A percentile compares a stretch with the other conserved stretches of the same genome.
Conservation (phyloP, 2,329 filamentous ascomycete genomes). For the Setomelanomma holmii region DNA sequence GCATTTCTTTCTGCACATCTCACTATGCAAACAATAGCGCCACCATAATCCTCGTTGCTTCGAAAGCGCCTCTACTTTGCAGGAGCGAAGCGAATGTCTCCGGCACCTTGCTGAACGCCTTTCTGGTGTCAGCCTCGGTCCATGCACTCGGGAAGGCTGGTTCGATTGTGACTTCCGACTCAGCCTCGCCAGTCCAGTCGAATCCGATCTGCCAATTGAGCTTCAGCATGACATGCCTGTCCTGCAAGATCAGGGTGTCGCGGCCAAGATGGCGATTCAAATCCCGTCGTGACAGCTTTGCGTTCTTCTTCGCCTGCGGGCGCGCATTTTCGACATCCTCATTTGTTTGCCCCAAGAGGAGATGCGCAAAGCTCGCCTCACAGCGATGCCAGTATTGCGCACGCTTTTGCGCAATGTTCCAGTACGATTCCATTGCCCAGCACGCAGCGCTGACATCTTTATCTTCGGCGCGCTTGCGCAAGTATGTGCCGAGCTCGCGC, state of each 20-base stretch:
- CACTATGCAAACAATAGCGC: constrained; percentile 58
- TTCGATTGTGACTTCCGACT: constrained; percentile 63
- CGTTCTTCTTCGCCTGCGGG: constrained; percentile 17
- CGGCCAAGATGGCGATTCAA: constrained; percentile 57
- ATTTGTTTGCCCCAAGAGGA: constrained; percentile 23
- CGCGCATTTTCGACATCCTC: constrained; percentile 27
- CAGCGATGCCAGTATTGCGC: constrained; percentile 69
- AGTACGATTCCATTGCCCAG: constrained; percentile 75
- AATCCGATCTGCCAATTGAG: constrained; percentile 70
- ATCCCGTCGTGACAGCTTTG: constrained; percentile 50
- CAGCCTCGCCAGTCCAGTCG: constrained; percentile 76
- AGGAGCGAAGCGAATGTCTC: constrained; percentile 67
- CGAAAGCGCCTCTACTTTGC: constrained; percentile 61
- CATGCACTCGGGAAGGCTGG: constrained; percentile 71
- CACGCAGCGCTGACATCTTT: constrained; percentile 66
- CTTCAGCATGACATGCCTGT: constrained; percentile 55
- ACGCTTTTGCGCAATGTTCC: constrained; percentile 65
- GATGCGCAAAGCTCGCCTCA: constrained; percentile 54
- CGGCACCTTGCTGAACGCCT: constrained; percentile 65
- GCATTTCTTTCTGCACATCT: background rate
- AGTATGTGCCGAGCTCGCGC: constrained; percentile 64
- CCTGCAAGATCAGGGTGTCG: constrained; percentile 36
- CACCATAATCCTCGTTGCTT: constrained; percentile 66
- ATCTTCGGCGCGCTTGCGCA: constrained; percentile 50
- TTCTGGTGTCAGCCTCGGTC: constrained; percentile 65